Percentiles rank a stretch among this genome's conserved stretches.
phyloP scores from a whole-genome alignment of 2,329 filamentous ascomycete genomes.

The Apiospora hydei region DNA sequence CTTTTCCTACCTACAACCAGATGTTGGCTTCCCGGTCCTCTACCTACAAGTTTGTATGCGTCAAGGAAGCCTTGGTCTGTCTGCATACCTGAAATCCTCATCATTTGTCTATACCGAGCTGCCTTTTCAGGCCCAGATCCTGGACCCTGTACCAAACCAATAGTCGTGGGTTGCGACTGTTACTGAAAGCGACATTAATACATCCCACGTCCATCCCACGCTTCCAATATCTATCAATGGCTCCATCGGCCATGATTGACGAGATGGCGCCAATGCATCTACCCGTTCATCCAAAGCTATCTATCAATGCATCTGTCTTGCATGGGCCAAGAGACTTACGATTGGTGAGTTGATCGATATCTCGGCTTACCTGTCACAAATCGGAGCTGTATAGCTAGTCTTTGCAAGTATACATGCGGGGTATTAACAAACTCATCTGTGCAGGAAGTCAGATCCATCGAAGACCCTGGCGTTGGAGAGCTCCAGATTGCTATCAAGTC shows the following conservation, averaged over 20 bases:
- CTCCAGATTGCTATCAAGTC: slow-evolving; percentile 71
- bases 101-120: not conserved
- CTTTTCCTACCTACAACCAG: slow-evolving; percentile 25
- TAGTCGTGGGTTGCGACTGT: slow-evolving; percentile 25
- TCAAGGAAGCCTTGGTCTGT: not conserved
- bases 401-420: slow-evolving; percentile 24
- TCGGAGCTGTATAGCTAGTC: slow-evolving; percentile 26
- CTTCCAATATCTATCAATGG: slow-evolving; percentile 49
- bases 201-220: slow-evolving; percentile 47
- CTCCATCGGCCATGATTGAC: slow-evolving; percentile 55
- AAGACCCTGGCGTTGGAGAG: slow-evolving; percentile 57
- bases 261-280: slow-evolving; percentile 52
- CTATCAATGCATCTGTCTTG: slow-evolving; percentile 62
- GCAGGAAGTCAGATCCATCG: slow-evolving; percentile 59
- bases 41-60: slow-evolving; percentile 25
- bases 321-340: slow-evolving; percentile 64
- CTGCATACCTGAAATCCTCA: not conserved
- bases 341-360: slow-evolving; percentile 53
- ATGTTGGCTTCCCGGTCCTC: slow-evolving; percentile 25
- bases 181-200: slow-evolving; percentile 29
- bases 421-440: slow-evolving; percentile 32
- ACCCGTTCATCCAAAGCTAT: slow-evolving; percentile 51
- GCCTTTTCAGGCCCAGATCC: not conserved
- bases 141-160: slow-evolving; percentile 26
- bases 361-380: slow-evolving; percentile 41